Percentiles rank a stretch among this genome's conserved stretches.
phyloP scores from a whole-genome alignment of 257 asterid genomes.

The Haberlea rhodopensis region DNA sequence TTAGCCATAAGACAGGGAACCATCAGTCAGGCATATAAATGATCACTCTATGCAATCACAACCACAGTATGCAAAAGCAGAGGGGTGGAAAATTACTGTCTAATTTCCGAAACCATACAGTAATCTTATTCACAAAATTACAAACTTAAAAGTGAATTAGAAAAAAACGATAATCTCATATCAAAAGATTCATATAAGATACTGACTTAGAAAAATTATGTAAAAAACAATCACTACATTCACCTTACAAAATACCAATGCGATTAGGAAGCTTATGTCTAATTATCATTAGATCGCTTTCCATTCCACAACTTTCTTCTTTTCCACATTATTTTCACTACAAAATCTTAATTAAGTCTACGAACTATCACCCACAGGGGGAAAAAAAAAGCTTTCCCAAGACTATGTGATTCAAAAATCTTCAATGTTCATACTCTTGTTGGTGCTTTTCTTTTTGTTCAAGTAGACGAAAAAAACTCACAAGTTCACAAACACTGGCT shows the following conservation, averaged over 20 bases:
- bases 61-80: not conserved
- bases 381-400: too few relatives aligned
- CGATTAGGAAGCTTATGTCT: not conserved
- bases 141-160: not conserved
- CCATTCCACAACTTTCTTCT: too few relatives aligned
- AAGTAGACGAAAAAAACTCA: too few relatives aligned
- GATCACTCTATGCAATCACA: conserved; percentile 1
- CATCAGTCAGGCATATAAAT: not conserved
- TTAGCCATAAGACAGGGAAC: not conserved
- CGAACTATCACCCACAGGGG: too few relatives aligned
- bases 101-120: not conserved
- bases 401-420: too few relatives aligned
- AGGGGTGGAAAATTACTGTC: not conserved
- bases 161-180: too few relatives aligned
- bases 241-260: not conserved
- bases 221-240: not conserved
- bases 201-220: not conserved
- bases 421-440: too few relatives aligned
- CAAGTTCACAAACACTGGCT: too few relatives aligned
- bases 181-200: conserved; percentile 3
- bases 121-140: not conserved
- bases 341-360: too few relatives aligned
- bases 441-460: too few relatives aligned
- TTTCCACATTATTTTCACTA: too few relatives aligned
- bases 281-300: too few relatives aligned